Base-by-base conservation (phyloP, 2,329 filamentous ascomycete genomes). In the Ceratocystis destructans region DNA sequence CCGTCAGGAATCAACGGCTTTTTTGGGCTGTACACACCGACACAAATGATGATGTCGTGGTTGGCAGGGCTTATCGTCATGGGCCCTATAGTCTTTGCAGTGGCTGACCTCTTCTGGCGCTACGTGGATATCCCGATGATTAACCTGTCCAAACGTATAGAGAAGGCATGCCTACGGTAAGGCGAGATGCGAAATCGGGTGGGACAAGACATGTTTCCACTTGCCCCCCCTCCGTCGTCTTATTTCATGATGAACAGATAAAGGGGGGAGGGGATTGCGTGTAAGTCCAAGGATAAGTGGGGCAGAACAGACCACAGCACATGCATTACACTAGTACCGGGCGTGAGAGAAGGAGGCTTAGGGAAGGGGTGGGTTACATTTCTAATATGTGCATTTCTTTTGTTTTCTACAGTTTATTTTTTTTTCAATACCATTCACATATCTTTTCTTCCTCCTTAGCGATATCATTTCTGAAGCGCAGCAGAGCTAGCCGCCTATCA, bases 111-210 rank as follows among this genome's bases (percentile, higher is more conserved):
- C 37, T 67, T 67, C 31, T 68, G 66, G 64, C 57, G 69, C 31
- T 64, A 64, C 31, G 57, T 67, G 5, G 69, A 69, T 62, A 67
- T 63, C 28, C 69, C 69, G 8, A 66, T 68, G 45, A 66, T 69
- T 12, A 67, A 64, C 62, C 59, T 69, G 28, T 66, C 69, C 7
- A 62, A 66, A 55, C 53, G 57, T 48, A n/a, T 69, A 5, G 66
- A 67, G 41, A 61, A 46, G 15, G 28, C 46, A 37, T 45, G 64
- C 22, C 57, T 63, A 48, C 48, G 46, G 41, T 67, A 46, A 62
- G 25, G 28, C 28, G 28, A 41, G 37, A 41, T 3, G 8, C 10
- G 10, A 10, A 4, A 15, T 25, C 8, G 20, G 22, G 25, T 3
- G 50, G 25, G 8, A 31, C 5, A 57, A 17, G n/a, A 10, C 12